Conservation (phyloP, 2,329 filamentous ascomycete genomes). For the Pleoardoris graminearum region DNA sequence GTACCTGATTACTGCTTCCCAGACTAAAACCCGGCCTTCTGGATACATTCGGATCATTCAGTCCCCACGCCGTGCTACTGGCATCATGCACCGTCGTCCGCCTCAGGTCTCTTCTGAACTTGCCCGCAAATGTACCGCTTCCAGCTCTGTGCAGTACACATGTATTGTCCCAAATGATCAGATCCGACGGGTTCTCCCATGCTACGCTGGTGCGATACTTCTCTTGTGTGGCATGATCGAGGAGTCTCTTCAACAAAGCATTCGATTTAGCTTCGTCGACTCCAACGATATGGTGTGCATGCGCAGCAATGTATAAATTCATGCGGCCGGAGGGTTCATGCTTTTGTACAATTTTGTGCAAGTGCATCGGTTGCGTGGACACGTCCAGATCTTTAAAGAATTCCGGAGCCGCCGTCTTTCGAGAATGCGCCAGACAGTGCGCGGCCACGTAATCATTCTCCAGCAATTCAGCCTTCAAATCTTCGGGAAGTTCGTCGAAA, state of each 20-base stretch:
- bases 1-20: slow-evolving; percentile 7
- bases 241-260: slow-evolving; percentile 46
- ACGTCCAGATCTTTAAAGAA: slow-evolving; percentile 54
- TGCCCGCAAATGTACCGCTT: slow-evolving; percentile 53
- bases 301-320: slow-evolving; percentile 58
- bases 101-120: slow-evolving; percentile 57
- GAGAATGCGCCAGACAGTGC: slow-evolving; percentile 54
- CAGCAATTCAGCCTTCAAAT: slow-evolving; percentile 27
- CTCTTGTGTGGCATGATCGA: slow-evolving; percentile 51
- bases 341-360: slow-evolving; percentile 55
- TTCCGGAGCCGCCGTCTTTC: slow-evolving; percentile 55
- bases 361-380: slow-evolving; percentile 36
- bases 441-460: slow-evolving; percentile 20
- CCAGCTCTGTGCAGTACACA: slow-evolving; percentile 59
- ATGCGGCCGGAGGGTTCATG: slow-evolving; percentile 57
- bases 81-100: slow-evolving; percentile 59
- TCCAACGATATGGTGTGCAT: slow-evolving; percentile 46
- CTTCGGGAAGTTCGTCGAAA: slow-evolving; percentile 34
- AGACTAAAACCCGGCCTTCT: slow-evolving; percentile 8
- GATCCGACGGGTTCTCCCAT: slow-evolving; percentile 55
- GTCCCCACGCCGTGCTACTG: slow-evolving; percentile 31
- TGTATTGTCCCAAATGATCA: slow-evolving; percentile 54
- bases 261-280: slow-evolving; percentile 38
- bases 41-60: slow-evolving; percentile 7
- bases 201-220: slow-evolving; percentile 52